phyloP scores from a whole-genome alignment of 176 grass and related monocot species.

The Urochloa ruziziensis region DNA sequence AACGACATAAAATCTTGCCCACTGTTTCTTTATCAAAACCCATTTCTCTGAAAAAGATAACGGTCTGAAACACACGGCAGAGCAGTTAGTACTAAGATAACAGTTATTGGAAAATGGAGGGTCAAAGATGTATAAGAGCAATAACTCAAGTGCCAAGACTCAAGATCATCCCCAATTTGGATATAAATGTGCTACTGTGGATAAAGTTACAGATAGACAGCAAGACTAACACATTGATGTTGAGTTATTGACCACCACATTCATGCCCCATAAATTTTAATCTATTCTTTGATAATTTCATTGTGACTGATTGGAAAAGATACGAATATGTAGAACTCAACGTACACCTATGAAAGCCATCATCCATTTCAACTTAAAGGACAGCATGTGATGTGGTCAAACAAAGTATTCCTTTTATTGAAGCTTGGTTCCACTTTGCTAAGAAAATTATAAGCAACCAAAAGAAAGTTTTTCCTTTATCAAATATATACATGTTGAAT shows the following conservation, averaged over 20 bases:
- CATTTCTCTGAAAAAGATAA: constrained; percentile 65
- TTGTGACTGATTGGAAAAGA: neutral
- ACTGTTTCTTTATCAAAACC: constrained; percentile 54
- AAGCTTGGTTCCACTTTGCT: neutral
- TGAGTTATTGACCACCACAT: neutral
- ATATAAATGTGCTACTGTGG: neutral
- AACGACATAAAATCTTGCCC: constrained; percentile 61
- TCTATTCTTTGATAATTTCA: neutral
- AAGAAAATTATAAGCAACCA: constrained; percentile 1
- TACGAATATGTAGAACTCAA: neutral
- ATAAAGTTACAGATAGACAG: neutral
- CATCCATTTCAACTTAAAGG: neutral
- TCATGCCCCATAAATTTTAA: neutral
- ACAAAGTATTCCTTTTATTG: neutral
- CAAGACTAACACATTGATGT: neutral
- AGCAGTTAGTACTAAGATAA: constrained; percentile 6
- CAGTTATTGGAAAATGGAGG: neutral
- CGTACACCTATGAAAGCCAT: neutral
- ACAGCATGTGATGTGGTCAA: neutral
- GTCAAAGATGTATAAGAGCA: neutral
- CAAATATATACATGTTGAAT: too few relatives aligned
- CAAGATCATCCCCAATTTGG: constrained; percentile 6
- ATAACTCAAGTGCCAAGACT: neutral
- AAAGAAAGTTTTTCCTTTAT: constrained; percentile 13
- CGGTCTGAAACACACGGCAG: constrained; percentile 24